A percentile compares a stretch with the other conserved stretches of the same genome.
Conservation (phyloP, 2,329 filamentous ascomycete species). For the Tetracladium maxilliforme region DNA sequence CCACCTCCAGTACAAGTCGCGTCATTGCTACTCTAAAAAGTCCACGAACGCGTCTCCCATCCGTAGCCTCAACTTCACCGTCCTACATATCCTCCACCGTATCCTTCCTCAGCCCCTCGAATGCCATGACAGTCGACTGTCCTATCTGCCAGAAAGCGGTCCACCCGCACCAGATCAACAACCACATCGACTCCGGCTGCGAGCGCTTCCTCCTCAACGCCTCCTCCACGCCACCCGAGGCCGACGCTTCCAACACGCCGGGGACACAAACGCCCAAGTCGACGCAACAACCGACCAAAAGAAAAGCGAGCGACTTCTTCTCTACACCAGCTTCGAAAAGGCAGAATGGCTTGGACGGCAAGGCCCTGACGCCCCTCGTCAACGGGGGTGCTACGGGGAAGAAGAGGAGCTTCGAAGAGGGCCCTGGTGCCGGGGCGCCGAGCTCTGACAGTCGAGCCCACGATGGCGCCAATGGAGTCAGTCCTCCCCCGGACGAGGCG, state of each 20-base stretch:
- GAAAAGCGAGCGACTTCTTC: conserved; percentile 29
- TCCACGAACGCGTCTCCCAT: too few species aligned
- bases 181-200: conserved; percentile 80
- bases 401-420: too few species aligned
- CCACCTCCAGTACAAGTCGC: too few species aligned
- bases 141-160: conserved; percentile 69
- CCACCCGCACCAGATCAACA: conserved; percentile 65
- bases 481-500: not conserved
- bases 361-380: too few species aligned
- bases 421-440: too few species aligned
- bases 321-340: conserved; percentile 44
- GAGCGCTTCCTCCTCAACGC: conserved; percentile 42
- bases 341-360: too few species aligned
- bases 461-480: conserved; percentile 1
- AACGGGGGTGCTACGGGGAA: too few species aligned
- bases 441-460: too few species aligned
- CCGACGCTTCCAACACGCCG: conserved; percentile 18
- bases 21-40: too few species aligned
- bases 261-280: conserved; percentile 1
- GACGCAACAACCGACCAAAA: conserved; percentile 1
- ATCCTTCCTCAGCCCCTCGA: too few species aligned
- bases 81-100: too few species aligned
- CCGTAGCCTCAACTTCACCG: too few species aligned
- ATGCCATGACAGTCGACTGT: conserved; percentile 50
- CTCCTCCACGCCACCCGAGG: conserved; percentile 15